Evolutionary conservation across 169 alveolate species (phyloP), one percentile per base, ranked within the genome.

Genomic region (Eimeria acervulina): DNA sequence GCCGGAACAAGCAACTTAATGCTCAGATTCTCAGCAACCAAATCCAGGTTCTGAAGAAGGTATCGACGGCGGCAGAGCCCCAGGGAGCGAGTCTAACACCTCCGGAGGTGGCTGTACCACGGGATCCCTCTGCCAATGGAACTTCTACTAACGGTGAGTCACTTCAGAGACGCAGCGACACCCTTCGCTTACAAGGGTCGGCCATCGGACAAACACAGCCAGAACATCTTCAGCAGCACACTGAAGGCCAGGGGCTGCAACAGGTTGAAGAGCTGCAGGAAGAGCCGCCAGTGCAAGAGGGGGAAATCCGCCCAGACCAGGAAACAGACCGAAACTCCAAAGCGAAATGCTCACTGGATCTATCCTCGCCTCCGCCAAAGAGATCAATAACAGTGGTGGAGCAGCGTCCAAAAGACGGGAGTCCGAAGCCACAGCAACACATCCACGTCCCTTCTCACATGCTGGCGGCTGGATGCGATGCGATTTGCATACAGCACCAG

Each of bases 371-470:
- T 0, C 61, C 61, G 33, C 33, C 36, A 33, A 40, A 63, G 83
- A 28, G 63, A 2, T 10, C n/a, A 63, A 52, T 19, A 15, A 28
- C 61, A 23, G 83, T 44, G 6, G 44, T 5, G 94, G 61, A 40
- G 59, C 44, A 61, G 83, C 80, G 63, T 12, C 19, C 12, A 31
- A 28, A 33, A 87, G 83, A 44, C 33, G 66, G 66, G 42, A 78
- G 88, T 42, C 88, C 66, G 44, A 78, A 31, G 44, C 94, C 83
- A 19, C 59, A 63, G 66, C 61, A 87, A 31, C 94, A 61, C 94
- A 38, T 87, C n/a, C 38, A 87, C 74, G 94, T 87, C 51, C 94
- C 94, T 15, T 87, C 94, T 19, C 94, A 87, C 61, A 61, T 87
- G 94, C 83, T 87, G 63, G 94, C 94, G 38, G 70, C 38, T 59